Evolutionary conservation across 2,329 filamentous ascomycete genomes (phyloP).

Genomic region (Talaromyces albobiverticillius): DNA sequence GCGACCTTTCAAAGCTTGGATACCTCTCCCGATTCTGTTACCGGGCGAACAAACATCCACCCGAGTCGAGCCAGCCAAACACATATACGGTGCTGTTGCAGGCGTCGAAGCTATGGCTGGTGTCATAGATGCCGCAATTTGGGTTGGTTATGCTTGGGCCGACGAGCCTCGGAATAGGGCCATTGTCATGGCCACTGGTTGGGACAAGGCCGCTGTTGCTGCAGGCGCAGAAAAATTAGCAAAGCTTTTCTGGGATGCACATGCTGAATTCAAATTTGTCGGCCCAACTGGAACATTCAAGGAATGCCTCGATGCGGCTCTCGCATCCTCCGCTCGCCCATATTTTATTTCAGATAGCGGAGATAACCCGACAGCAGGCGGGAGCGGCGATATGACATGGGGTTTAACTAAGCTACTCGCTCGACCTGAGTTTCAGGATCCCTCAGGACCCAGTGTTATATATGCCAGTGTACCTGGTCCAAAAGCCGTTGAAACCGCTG

Average conservation of each 20-base stretch:
- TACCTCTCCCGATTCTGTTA: conserved; percentile 51
- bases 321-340: conserved; percentile 40
- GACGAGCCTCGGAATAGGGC: conserved; percentile 54
- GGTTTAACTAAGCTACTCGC: conserved; percentile 46
- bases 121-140: conserved; percentile 53
- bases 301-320: conserved; percentile 48
- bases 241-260: conserved; percentile 47
- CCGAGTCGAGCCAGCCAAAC: conserved; percentile 50
- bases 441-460: conserved; percentile 43
- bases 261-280: conserved; percentile 50
- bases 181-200: conserved; percentile 51
- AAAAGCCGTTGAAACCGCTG: conserved; percentile 41
- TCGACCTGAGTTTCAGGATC: conserved; percentile 44
- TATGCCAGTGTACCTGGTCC: conserved; percentile 54
- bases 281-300: conserved; percentile 49
- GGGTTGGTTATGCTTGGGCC: conserved; percentile 58
- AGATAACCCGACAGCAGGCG: conserved; percentile 56
- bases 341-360: conserved; percentile 57
- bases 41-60: conserved; percentile 57
- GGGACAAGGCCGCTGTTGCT: conserved; percentile 41
- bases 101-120: conserved; percentile 40
- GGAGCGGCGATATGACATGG: conserved; percentile 55
- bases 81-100: conserved; percentile 50
- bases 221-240: conserved; percentile 47
- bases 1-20: conserved; percentile 52